These are phyloP conservation scores for Picocystis salinarum DNA, from an alignment of 139 green algal genomes.

Conservation along the genomic window DNA sequence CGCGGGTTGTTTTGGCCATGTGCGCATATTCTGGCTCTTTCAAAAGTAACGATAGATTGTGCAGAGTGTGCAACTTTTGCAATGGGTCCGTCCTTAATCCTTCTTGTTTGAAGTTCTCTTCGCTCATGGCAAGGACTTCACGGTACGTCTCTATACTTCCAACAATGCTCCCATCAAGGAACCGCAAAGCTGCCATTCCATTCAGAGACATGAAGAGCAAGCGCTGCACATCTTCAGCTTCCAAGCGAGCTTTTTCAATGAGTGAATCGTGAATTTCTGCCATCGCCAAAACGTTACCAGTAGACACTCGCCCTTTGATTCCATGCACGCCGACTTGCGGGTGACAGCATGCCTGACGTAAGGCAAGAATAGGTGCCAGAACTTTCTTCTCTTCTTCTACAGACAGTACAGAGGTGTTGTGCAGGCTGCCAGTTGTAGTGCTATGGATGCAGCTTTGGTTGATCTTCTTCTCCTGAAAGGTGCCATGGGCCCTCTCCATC, in stretches of 20 bases:
- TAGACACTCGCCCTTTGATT: conserved; percentile 24
- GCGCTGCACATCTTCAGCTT: conserved; percentile 74
- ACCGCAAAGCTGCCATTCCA: conserved; percentile 49
- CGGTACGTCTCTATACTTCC: conserved; percentile 45
- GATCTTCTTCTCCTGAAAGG: too few species aligned
- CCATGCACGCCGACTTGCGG: conserved; percentile 49
- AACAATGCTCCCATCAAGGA: conserved; percentile 23
- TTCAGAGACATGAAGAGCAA: conserved; percentile 52
- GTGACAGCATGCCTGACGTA: conserved; percentile 80
- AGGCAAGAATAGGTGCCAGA: conserved; percentile 42
- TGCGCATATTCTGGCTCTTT: too few species aligned
- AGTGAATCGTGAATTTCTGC: conserved; percentile 40
- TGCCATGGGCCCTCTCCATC: background rate
- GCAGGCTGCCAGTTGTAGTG: too few species aligned
- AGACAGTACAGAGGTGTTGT: conserved; percentile 10
- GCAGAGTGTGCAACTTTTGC: conserved; percentile 64
- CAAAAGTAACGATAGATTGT: too few species aligned
- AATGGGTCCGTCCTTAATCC: conserved; percentile 49
- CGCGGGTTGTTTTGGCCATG: too few species aligned
- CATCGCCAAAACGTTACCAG: conserved; percentile 53
- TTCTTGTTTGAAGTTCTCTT: conserved; percentile 8
- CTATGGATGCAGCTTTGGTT: too few species aligned
- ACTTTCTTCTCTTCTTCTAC: conserved; percentile 28
- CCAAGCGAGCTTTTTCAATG: conserved; percentile 35
- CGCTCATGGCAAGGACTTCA: conserved; percentile 26